Evolutionary conservation across 306 rosid species (phyloP).

Genomic region (Boehmeria nivea): DNA sequence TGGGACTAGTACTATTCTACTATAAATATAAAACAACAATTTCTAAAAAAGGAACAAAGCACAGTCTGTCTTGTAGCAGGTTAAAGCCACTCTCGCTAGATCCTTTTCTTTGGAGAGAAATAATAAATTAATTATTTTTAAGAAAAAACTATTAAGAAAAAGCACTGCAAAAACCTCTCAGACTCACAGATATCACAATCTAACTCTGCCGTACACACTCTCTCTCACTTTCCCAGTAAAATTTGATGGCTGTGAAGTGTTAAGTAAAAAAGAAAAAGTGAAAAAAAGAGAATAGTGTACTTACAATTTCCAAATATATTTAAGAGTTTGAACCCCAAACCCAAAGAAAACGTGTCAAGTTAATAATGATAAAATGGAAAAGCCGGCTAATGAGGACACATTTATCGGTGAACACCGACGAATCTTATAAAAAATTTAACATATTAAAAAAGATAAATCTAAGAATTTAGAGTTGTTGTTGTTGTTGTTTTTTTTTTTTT

Average conservation of each 20-base stretch:
- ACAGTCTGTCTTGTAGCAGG: constrained; percentile 23
- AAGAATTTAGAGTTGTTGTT: no score
- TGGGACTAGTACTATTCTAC: constrained; percentile 1
- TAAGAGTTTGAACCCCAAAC: no score
- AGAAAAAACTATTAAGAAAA: background rate
- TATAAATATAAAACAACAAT: constrained; percentile 2
- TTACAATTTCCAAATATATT: no score
- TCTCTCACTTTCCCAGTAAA: constrained; percentile 13
- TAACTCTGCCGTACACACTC: constrained; percentile 2
- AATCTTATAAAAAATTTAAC: no score
- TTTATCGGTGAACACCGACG: no score
- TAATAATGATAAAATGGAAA: no score
- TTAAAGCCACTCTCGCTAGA: constrained; percentile 26
- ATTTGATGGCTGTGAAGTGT: background rate
- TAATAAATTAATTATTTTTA: no score
- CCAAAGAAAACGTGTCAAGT: no score
- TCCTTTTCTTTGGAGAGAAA: constrained; percentile 24
- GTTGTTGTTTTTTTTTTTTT: no score
- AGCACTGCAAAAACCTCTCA: constrained; percentile 35
- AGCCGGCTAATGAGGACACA: no score
- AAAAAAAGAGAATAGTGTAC: no score
- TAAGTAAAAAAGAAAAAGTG: constrained; percentile 18
- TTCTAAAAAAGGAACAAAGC: constrained; percentile 25
- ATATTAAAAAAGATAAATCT: no score
- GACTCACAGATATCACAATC: constrained; percentile 23